Conservation (phyloP, 305 asterid genomes). For the Fraxinus latifolia region DNA sequence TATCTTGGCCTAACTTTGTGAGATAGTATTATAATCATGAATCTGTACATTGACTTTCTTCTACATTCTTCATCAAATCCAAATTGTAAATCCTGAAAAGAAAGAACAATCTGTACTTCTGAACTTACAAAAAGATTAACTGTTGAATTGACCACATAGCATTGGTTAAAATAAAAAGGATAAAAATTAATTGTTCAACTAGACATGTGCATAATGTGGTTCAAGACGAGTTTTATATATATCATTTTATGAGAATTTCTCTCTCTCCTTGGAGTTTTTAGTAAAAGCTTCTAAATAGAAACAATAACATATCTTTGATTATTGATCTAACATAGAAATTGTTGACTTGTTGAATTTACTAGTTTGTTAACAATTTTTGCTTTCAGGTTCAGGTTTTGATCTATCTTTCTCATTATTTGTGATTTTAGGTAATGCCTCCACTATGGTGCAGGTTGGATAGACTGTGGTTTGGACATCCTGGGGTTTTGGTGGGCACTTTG, state of each 20-base stretch:
- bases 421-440: slow-evolving; percentile 99
- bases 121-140: background rate
- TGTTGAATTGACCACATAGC: background rate
- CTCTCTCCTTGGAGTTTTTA: background rate
- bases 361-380: background rate
- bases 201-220: background rate
- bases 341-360: background rate
- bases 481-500: slow-evolving; percentile 65
- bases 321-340: background rate
- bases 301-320: background rate
- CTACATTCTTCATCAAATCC: background rate
- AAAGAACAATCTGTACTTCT: background rate
- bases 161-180: background rate
- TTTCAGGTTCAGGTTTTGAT: background rate
- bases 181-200: background rate
- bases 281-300: background rate
- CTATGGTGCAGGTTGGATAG: slow-evolving; percentile 99
- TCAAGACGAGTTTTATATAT: background rate
- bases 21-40: background rate
- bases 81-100: background rate
- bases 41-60: background rate
- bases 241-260: background rate
- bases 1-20: background rate
- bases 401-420: slow-evolving; percentile 32
- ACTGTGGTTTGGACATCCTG: slow-evolving; percentile 99